Conservation (phyloP, 257 asterid genomes). For the Buddleja alternifolia region DNA sequence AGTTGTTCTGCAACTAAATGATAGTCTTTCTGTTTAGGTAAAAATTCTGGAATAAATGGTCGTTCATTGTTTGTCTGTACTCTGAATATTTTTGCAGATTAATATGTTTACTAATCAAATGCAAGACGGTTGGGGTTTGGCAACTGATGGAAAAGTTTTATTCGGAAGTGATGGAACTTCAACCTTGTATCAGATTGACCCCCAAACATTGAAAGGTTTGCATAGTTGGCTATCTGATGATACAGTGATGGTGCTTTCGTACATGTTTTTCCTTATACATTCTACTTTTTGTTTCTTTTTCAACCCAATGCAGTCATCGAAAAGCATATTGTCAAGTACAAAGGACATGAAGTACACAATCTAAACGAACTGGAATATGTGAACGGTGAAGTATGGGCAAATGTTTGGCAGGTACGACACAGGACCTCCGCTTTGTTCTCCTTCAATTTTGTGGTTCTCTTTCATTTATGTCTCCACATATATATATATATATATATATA, state of each 20-base stretch:
- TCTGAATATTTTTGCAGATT: slow-evolving; percentile 49
- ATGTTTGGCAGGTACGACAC: slow-evolving; percentile 68
- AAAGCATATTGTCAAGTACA: slow-evolving; percentile 65
- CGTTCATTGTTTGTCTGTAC: neutral
- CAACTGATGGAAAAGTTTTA: slow-evolving; percentile 76
- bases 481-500: too few relatives aligned
- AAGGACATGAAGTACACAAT: slow-evolving; percentile 72
- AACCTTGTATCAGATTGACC: slow-evolving; percentile 76
- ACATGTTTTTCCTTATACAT: neutral
- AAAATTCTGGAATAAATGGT: slow-evolving; percentile 7
- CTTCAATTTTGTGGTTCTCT: neutral
- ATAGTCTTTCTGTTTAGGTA: neutral
- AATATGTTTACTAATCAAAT: slow-evolving; percentile 64
- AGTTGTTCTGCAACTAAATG: neutral
- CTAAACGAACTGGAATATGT: slow-evolving; percentile 91
- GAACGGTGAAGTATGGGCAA: slow-evolving; percentile 95
- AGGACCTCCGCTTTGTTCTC: neutral
- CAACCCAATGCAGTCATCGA: slow-evolving; percentile 52
- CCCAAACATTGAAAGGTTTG: slow-evolving; percentile 69
- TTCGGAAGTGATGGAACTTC: slow-evolving; percentile 96
- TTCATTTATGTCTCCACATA: neutral
- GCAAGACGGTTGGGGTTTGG: slow-evolving; percentile 98
- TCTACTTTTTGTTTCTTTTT: slow-evolving; percentile 11
- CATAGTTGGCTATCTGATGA: too few relatives aligned
- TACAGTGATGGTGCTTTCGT: neutral